Conservation (phyloP, 2,329 filamentous ascomycete genomes). For the Aspergillus ruber region DNA sequence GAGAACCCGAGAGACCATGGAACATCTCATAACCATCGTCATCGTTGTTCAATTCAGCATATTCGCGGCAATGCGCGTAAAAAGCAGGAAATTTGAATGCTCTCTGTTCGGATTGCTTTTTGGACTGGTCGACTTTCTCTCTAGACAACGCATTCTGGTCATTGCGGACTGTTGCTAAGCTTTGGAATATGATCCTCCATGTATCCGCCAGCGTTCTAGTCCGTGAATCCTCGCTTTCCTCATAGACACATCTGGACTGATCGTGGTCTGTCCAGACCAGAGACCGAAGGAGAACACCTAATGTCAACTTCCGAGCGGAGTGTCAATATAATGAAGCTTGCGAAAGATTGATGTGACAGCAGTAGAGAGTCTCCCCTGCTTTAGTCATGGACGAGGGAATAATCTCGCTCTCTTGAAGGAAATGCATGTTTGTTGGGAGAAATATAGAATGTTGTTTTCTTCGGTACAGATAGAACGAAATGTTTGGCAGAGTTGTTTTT, state of each 20-base stretch:
- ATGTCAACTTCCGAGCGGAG: background rate
- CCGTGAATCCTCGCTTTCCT: background rate
- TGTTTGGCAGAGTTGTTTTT: background rate
- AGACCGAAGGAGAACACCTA: background rate
- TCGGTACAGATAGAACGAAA: background rate
- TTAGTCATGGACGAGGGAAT: background rate
- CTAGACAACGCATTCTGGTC: background rate
- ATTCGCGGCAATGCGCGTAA: background rate
- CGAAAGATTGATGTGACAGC: background rate
- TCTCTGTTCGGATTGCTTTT: background rate
- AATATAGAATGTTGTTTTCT: background rate
- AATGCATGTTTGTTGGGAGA: background rate
- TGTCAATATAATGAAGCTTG: background rate
- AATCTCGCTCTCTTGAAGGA: background rate
- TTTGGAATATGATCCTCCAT: background rate
- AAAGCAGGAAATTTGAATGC: background rate
- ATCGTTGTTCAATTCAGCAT: background rate
- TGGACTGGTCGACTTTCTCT: background rate
- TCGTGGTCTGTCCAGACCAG: background rate
- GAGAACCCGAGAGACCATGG: background rate
- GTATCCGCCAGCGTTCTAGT: background rate
- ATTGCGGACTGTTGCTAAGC: background rate
- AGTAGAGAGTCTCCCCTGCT: background rate
- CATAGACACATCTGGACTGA: background rate
- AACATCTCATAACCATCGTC: background rate